Conservation (phyloP, 768 basidiomycete genomes). For the Lenzites betulinus region DNA sequence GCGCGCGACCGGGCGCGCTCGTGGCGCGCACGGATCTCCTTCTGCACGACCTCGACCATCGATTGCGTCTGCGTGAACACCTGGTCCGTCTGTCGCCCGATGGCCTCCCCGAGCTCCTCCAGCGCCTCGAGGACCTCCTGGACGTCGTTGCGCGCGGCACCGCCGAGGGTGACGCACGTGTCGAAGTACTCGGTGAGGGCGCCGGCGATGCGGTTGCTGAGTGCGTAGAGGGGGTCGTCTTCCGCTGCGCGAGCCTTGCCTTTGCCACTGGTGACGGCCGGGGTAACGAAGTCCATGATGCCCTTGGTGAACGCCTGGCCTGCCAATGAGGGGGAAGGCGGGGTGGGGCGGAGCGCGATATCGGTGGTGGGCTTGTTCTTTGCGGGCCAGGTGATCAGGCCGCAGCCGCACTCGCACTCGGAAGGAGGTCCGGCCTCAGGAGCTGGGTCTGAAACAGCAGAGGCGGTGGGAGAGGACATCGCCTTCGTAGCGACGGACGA, state of each 20-base stretch:
- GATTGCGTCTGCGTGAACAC: constrained; percentile 21
- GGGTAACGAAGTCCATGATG: constrained; percentile 13
- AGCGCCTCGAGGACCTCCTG: constrained; percentile 32
- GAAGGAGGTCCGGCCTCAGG: constrained; percentile 17
- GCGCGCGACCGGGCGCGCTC: constrained; percentile 32
- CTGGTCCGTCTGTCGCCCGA: constrained; percentile 25
- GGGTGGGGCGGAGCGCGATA: constrained; percentile 27
- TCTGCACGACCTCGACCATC: constrained; percentile 22
- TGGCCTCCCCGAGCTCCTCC: constrained; percentile 28
- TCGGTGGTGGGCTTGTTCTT: constrained; percentile 28
- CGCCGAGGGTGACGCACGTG: constrained; percentile 13
- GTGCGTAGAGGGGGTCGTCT: constrained; percentile 25
- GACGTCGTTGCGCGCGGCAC: constrained; percentile 19
- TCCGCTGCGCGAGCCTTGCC: constrained; percentile 23
- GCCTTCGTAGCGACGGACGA: constrained; percentile 19
- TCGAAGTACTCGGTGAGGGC: constrained; percentile 31
- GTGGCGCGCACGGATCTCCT: constrained; percentile 30
- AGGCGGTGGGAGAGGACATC: constrained; percentile 17
- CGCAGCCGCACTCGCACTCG: constrained; percentile 34
- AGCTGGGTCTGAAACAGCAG: constrained; percentile 5
- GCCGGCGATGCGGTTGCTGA: constrained; percentile 27
- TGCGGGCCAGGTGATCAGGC: constrained; percentile 32
- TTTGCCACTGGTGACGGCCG: constrained; percentile 24
- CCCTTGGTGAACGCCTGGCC: constrained; percentile 15
- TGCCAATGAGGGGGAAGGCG: constrained; percentile 18